Base-by-base conservation (phyloP, 805 yeast species). In the Zygotorulaspora sp. region DNA sequence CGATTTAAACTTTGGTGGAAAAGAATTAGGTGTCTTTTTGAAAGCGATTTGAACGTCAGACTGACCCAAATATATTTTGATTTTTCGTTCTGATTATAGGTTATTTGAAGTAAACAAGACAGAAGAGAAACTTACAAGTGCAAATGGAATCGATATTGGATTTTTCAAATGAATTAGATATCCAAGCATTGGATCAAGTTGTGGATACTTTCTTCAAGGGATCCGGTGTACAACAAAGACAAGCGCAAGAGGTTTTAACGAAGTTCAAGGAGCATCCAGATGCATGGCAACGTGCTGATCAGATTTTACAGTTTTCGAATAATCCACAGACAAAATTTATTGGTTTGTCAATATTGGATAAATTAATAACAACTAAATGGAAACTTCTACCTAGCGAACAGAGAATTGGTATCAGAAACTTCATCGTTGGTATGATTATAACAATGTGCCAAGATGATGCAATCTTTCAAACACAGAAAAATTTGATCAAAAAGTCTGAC, bases 271-370 rank as follows among this genome's bases (percentile, higher is more conserved):
- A 87, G 45, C 83, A 88, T 61, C 94, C 92, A 2, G 96, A 90
- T 52, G 82, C 97, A 17, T 92, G 99, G 99, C 86, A 83, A 49
- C 76, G 83, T 40, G 92, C 95, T 22, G 97, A 90, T 55, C 78
- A 83, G 61, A 89, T 92, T 43, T 71, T 92, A 48, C 88, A 89
- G 49, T 71, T 68, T 45, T 79, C 95, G 3, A 66, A 69, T 34
- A 83, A 88, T 58, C 72, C 96, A 26, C 96, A 92, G 63, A 74
- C 95, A 21, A 92, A 92, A 65, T 90, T 83, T 63, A 83, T 92
- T 61, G 98, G 96, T 6, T 70, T 92, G 41, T 79, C 94, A 16
- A 84, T 92, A 44, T 70, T 92, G 53, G 96, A 92, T 65, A 87
- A 84, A 53, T 73, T 92, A 57, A 89, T 92, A 58, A 82, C 80